Evolutionary conservation across 176 grass and related monocot genomes (phyloP).

Genomic region (Paspalum vaginatum): DNA sequence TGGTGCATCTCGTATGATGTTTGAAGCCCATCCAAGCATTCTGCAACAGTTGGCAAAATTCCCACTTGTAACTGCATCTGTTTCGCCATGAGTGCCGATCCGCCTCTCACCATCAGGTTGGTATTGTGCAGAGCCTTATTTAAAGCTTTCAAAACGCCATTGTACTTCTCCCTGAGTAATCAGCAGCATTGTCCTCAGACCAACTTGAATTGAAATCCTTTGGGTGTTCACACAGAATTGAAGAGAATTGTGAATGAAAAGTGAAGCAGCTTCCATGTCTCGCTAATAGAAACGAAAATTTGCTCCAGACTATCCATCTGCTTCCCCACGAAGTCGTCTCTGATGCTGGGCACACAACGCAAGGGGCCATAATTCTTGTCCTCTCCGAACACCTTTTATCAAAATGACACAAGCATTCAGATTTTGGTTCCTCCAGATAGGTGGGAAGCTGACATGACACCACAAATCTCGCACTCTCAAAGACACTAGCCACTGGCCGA

Average conservation of each 20-base stretch:
- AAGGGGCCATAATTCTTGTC: slow-evolving; percentile 71
- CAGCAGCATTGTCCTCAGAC: not conserved
- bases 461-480: no score
- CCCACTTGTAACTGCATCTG: slow-evolving; percentile 78
- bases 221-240: not conserved
- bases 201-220: not conserved
- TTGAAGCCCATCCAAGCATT: slow-evolving; percentile 73
- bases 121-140: slow-evolving; percentile 61
- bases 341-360: slow-evolving; percentile 51
- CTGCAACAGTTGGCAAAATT: slow-evolving; percentile 63
- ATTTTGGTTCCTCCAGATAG: not conserved
- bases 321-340: slow-evolving; percentile 62
- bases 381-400: slow-evolving; percentile 60
- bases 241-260: slow-evolving; percentile 3
- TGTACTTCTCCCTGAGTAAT: slow-evolving; percentile 67
- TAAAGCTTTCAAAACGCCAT: slow-evolving; percentile 57
- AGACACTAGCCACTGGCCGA: no score
- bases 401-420: slow-evolving; percentile 4
- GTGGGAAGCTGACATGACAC: not conserved
- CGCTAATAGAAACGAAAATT: slow-evolving; percentile 56
- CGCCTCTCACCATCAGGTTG: slow-evolving; percentile 69
- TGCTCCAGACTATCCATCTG: slow-evolving; percentile 69
- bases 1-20: slow-evolving; percentile 66
- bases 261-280: slow-evolving; percentile 54
- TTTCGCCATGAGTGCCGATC: slow-evolving; percentile 46